Evolutionary conservation across 108 stramenopile species (phyloP).

Genomic region (Cyclotella atomus): DNA sequence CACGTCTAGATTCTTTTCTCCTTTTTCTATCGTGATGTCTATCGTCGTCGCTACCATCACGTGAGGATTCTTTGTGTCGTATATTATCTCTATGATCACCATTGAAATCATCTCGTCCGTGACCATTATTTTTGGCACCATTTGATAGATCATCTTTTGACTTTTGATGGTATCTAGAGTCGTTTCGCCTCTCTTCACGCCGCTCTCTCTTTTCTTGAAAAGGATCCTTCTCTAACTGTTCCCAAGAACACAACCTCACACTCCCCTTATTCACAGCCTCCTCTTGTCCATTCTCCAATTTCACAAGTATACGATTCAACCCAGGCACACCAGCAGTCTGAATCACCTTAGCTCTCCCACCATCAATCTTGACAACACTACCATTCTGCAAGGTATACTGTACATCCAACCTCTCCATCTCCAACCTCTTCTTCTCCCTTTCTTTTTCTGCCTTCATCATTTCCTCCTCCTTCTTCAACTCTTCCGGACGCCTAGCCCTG

Average conservation of each 20-base stretch:
- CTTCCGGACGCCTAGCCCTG: constrained; percentile 54
- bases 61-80: neutral
- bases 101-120: constrained; percentile 2
- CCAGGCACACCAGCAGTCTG: constrained; percentile 83
- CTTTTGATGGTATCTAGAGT: neutral
- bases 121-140: constrained; percentile 5
- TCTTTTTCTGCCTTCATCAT: constrained; percentile 46
- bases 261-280: constrained; percentile 64
- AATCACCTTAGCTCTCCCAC: constrained; percentile 58
- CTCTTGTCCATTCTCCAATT: constrained; percentile 63
- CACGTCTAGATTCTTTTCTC: neutral
- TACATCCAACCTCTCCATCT: constrained; percentile 61
- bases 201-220: constrained; percentile 42
- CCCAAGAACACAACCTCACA: constrained; percentile 58
- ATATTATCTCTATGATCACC: neutral
- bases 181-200: neutral
- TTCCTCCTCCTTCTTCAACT: constrained; percentile 74
- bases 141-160: neutral
- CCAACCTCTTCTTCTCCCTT: constrained; percentile 40
- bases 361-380: constrained; percentile 69
- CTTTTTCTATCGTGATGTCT: neutral
- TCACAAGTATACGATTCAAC: constrained; percentile 76
- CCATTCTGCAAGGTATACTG: constrained; percentile 77
- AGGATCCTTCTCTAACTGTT: constrained; percentile 66
- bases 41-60: constrained; percentile 7